Evolutionary conservation across 1,139 yeast species (phyloP).

Genomic region (Spathaspora sp.): DNA sequence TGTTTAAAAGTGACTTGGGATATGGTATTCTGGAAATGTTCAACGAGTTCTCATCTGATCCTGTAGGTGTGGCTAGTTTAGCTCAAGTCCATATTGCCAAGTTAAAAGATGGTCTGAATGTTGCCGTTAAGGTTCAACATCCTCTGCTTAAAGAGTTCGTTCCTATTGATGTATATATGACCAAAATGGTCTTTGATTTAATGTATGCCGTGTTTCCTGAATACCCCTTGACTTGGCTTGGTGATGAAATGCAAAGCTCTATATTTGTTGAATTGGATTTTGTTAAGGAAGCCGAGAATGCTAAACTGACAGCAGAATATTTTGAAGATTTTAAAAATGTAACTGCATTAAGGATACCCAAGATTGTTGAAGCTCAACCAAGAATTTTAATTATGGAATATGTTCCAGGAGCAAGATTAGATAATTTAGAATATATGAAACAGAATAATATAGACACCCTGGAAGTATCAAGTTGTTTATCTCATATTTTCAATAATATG

Average conservation of each 20-base stretch:
- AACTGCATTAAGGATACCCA: conserved; percentile 82
- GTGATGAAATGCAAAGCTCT: conserved; percentile 85
- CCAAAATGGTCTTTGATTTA: conserved; percentile 70
- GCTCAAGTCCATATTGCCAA: conserved; percentile 92
- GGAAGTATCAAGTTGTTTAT: conserved; percentile 79
- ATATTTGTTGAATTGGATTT: conserved; percentile 89
- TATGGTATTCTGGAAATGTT: conserved; percentile 58
- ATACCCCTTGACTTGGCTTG: conserved; percentile 89
- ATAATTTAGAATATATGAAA: conserved; percentile 66
- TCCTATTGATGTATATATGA: conserved; percentile 81
- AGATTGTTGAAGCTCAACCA: conserved; percentile 61
- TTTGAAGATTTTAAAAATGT: conserved; percentile 53
- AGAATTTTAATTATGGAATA: conserved; percentile 89
- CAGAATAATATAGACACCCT: conserved; percentile 65
- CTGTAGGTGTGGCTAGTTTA: conserved; percentile 92
- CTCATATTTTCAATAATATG: conserved; percentile 93
- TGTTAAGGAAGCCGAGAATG: conserved; percentile 80
- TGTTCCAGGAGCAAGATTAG: conserved; percentile 79
- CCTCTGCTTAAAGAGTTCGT: conserved; percentile 86
- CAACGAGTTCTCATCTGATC: conserved; percentile 62
- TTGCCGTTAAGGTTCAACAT: conserved; percentile 94
- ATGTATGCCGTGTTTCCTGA: conserved; percentile 86
- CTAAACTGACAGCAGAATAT: conserved; percentile 64
- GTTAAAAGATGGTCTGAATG: conserved; percentile 63
- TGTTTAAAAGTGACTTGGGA: conserved; percentile 71